These are phyloP conservation scores for Ascochyta viciae-villosae DNA, from an alignment of 2,329 filamentous ascomycete species.

Conservation along the genomic window DNA sequence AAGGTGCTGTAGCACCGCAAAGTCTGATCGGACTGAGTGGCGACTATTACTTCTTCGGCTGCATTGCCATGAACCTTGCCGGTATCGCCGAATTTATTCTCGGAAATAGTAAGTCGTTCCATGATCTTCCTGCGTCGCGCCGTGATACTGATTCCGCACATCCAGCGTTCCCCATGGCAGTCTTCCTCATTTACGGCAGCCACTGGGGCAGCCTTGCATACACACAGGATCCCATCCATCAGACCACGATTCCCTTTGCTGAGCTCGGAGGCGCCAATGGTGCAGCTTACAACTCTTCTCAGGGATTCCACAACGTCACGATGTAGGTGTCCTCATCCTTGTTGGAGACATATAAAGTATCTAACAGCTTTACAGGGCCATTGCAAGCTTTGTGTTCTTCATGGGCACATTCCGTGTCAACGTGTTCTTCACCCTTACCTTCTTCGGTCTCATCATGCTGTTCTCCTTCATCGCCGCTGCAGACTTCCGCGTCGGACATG, in stretches of 20 bases:
- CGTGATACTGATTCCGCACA: background rate
- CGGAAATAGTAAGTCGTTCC: slow-evolving; percentile 23
- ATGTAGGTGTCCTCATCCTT: slow-evolving; percentile 18
- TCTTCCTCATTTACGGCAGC: slow-evolving; percentile 31
- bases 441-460: slow-evolving; percentile 28
- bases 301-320: slow-evolving; percentile 31
- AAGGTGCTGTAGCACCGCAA: slow-evolving; percentile 26
- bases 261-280: slow-evolving; percentile 26
- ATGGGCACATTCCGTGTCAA: slow-evolving; percentile 30
- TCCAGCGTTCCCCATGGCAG: slow-evolving; percentile 33
- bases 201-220: slow-evolving; percentile 33
- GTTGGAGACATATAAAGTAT: accelerated
- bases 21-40: slow-evolving; percentile 30
- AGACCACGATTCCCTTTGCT: slow-evolving; percentile 22
- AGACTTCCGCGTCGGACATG: slow-evolving; percentile 20
- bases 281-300: slow-evolving; percentile 28
- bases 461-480: slow-evolving; percentile 31
- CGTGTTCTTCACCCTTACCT: slow-evolving; percentile 23
- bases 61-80: slow-evolving; percentile 28
- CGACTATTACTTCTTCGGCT: slow-evolving; percentile 34
- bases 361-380: slow-evolving; percentile 19
- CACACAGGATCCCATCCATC: slow-evolving; percentile 26
- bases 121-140: no score
- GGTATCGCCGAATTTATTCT: slow-evolving; percentile 31
- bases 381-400: slow-evolving; percentile 28